Conservation (phyloP, 495 filamentous ascomycete species). For the Penicillium flavigenum region DNA sequence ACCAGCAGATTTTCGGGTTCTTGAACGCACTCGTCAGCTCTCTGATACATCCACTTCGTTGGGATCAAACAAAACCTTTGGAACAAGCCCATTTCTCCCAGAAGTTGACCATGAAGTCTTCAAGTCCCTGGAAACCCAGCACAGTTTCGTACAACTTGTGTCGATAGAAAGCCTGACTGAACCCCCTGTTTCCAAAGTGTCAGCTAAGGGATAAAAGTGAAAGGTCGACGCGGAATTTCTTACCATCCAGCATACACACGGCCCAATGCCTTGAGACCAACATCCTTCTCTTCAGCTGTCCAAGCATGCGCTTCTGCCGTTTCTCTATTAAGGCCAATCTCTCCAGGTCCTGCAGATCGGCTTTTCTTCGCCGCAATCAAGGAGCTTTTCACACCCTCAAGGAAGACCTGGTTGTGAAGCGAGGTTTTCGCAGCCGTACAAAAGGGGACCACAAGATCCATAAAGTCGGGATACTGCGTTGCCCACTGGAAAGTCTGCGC, state of each 20-base stretch:
- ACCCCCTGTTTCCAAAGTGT: slow-evolving; percentile 45
- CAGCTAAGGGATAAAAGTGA: not conserved
- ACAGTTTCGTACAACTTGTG: slow-evolving; percentile 60
- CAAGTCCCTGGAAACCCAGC: slow-evolving; percentile 60
- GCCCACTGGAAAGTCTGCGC: slow-evolving; percentile 71
- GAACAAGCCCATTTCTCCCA: slow-evolving; percentile 71
- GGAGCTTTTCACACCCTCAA: slow-evolving; percentile 69
- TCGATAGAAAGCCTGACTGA: slow-evolving; percentile 71
- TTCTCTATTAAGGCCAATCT: slow-evolving; percentile 36
- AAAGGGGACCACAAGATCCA: slow-evolving; percentile 65
- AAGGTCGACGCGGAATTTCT: slow-evolving; percentile 8
- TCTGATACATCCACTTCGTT: not conserved
- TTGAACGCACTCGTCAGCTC: slow-evolving; percentile 27
- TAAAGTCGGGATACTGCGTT: slow-evolving; percentile 68
- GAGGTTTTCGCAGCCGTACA: slow-evolving; percentile 67
- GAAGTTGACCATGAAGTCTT: slow-evolving; percentile 68
- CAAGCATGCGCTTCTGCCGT: slow-evolving; percentile 48
- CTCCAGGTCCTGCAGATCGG: slow-evolving; percentile 47
- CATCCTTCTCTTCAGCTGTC: slow-evolving; percentile 54
- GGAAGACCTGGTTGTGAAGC: slow-evolving; percentile 69
- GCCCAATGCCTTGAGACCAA: slow-evolving; percentile 67
- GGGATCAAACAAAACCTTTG: slow-evolving; percentile 46
- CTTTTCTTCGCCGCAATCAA: slow-evolving; percentile 61
- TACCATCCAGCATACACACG: slow-evolving; percentile 73
- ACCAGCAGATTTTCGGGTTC: slow-evolving; percentile 66